Evolutionary conservation across 805 yeast genomes (phyloP), one percentile per base, ranked within the genome.

Genomic region (Isabelozyma pseudorhagii): DNA sequence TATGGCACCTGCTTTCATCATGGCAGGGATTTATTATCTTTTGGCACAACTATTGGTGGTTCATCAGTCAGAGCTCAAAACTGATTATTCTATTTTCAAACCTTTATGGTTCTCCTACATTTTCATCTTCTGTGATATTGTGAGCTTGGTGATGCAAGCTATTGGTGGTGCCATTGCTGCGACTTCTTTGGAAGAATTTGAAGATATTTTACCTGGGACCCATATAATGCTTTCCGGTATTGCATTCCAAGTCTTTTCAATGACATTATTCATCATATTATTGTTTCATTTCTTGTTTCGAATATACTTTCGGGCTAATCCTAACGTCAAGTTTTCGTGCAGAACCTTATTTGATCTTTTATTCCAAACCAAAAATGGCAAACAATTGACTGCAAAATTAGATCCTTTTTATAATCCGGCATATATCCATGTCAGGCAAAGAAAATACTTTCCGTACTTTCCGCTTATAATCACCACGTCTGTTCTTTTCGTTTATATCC

Each of bases 21-120:
- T 88, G 88, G 97, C 87, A 4, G 96, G 93, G 1, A 74, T 90
- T 3, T 91, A 90, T 67, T 85, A 78, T 55, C 72, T 83, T 47
- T 67, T 90, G 54, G 90, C 87, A 5, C 86, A 88, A 64, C 57
- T 86, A 45, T 72, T 84, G 44, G 82, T 84, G 49, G 65, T 88
- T 1, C 83, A 81, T 58, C 89, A 89, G 2, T 28, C 44, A 9
- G 65, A 64, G 4, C 9, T 13, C 11, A 13, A 18, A 46, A 55
- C 50, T 49, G 60, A 69, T 14, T 83, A 67, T 54, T 82, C 91
- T 0, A 18, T 68, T 5, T 50, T 81, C 31, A 72, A 68, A 50
- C 92, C 93, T 7, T 74, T 80, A 73, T 72, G 71, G 57, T 85
- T 84, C 59, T 77, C 91, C 0, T 77, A 80, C 46, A 69, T 86